Evolutionary conservation across 257 asterid species (phyloP), one percentile per base, ranked within the genome.

Genomic region (Vinca minor): DNA sequence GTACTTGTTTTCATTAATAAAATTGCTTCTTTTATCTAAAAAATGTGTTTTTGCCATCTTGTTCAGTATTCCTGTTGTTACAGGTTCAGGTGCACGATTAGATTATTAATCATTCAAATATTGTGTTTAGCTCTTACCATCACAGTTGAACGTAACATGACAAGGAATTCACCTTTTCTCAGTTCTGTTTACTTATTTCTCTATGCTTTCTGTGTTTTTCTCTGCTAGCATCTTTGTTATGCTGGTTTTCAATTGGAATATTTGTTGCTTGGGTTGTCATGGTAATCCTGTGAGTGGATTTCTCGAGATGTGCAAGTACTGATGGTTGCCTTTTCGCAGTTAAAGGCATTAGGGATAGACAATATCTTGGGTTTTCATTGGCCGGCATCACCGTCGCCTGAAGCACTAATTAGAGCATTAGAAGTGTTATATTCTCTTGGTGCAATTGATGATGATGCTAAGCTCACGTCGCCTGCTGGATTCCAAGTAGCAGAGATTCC

Each of bases 401-500:
- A 92, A 79, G 86, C 96, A 64, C 80, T 92, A 77, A 89, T 92
- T 59, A 81, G 98, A 80, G 98, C 98, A 67, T 91, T 92, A 70
- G 98, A 92, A 85, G 85, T 89, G 66, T 71, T 89, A 61, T 92
- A 89, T 70, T 92, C 98, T 29, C 95, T 92, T 73, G 94, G 95
- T 66, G 93, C 89, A 56, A 78, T 92, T 23, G 96, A 89, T 55
- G 91, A 87, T 57, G 96, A 92, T 78, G 96, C 95, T 71, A 92
- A 89, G 64, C 92, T 92, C 39, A 87, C 96, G 65, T 82, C 98
- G 34, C 98, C 96, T 55, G 65, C 82, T 73, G 98, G 98, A 63
- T 92, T 92, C 72, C 98, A 89, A 76, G 83, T 87, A 77, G 98
- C 96, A 42, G 98, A 92, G 81, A 85, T 92, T 72, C 98, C 98